phyloP scores from a whole-genome alignment of 2,329 filamentous ascomycete species.

The Trichoderma cornu-damae region DNA sequence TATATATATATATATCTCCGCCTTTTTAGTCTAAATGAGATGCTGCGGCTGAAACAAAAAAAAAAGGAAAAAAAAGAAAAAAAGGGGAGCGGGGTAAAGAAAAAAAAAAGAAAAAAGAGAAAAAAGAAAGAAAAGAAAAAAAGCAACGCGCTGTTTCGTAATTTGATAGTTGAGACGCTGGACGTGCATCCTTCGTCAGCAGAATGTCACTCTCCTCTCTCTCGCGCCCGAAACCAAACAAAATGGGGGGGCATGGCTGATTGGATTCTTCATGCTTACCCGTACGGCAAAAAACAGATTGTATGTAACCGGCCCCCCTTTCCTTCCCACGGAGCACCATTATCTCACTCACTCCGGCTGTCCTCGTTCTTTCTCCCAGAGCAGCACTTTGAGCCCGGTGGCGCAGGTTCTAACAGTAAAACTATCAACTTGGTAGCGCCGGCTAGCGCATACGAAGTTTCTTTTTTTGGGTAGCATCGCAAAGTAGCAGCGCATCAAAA shows the following conservation, averaged over 20 bases:
- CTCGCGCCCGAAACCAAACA: neutral
- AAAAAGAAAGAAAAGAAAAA: neutral
- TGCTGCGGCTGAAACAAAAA: neutral
- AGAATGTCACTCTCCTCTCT: neutral
- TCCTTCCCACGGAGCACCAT: neutral
- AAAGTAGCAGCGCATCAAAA: slow-evolving; percentile 7
- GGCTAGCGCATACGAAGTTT: neutral
- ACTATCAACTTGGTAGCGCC: no score
- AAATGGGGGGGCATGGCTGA: neutral
- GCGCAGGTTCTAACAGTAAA: neutral
- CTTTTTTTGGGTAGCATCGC: slow-evolving; percentile 6
- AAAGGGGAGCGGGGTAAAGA: no score
- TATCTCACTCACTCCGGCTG: neutral
- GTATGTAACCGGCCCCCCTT: no score
- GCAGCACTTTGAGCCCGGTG: neutral
- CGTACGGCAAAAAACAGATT: no score
- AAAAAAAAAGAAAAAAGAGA: neutral
- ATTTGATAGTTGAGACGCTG: neutral
- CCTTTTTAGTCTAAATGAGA: neutral
- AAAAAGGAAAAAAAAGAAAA: neutral
- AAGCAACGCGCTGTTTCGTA: slow-evolving; percentile 2
- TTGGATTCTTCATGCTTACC: neutral
- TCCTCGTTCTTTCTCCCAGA: neutral
- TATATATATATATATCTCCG: no score
- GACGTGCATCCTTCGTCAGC: neutral